phyloP scores from a whole-genome alignment of 164 flowering plant species.

The Warburgia ugandensis region DNA sequence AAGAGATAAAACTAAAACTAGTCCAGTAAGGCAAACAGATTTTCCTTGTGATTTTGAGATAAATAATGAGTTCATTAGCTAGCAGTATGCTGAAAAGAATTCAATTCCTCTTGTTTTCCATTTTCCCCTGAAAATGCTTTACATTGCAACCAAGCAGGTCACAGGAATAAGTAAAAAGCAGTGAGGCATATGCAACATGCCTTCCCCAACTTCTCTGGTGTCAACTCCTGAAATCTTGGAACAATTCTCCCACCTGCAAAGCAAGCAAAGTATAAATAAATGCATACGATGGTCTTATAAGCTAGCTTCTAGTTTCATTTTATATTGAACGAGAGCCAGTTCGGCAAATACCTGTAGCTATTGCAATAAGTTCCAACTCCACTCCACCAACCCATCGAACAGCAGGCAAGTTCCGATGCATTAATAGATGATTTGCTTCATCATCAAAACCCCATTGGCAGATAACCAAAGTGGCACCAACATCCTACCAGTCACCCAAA shows the following conservation, averaged over 20 bases:
- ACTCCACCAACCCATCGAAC: constrained; percentile 99
- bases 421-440: constrained; percentile 93
- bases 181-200: constrained; percentile 22
- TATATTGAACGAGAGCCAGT: background rate
- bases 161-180: too few relatives aligned
- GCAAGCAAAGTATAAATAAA: background rate
- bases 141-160: too few relatives aligned
- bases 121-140: too few relatives aligned
- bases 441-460: constrained; percentile 99
- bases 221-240: constrained; percentile 96
- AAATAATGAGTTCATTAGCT: too few relatives aligned
- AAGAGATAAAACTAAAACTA: too few relatives aligned
- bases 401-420: constrained; percentile 94
- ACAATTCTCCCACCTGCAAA: constrained; percentile 93
- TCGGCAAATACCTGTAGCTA: constrained; percentile 77
- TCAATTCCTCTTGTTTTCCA: too few relatives aligned
- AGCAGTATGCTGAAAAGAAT: too few relatives aligned
- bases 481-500: constrained; percentile 53
- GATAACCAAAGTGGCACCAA: constrained; percentile 93
- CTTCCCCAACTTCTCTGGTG: constrained; percentile 86
- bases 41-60: too few relatives aligned
- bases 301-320: too few relatives aligned
- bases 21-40: too few relatives aligned
- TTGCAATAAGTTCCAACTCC: constrained; percentile 92
- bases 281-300: too few relatives aligned